phyloP scores from a whole-genome alignment of 176 grass and related monocot genomes.

The Poa pratensis region DNA sequence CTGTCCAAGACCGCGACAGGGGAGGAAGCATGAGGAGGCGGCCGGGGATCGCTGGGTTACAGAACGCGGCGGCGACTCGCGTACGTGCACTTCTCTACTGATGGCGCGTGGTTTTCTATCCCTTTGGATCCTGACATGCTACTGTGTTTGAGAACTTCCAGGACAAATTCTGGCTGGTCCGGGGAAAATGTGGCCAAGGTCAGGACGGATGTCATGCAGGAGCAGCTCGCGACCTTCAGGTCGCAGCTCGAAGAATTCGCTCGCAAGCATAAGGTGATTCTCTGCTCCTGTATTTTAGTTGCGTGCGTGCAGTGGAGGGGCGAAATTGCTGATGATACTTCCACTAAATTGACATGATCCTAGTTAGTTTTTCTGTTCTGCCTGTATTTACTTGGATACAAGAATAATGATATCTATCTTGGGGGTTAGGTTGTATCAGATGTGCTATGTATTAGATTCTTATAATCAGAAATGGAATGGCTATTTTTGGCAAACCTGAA shows the following conservation, averaged over 20 bases:
- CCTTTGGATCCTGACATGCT: background rate
- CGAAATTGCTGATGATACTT: background rate
- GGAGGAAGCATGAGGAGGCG: slow-evolving; percentile 42
- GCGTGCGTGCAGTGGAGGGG: background rate
- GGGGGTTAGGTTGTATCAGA: background rate
- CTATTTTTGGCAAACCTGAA: slow-evolving; percentile 1
- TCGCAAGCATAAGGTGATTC: slow-evolving; percentile 84
- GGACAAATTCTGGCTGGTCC: slow-evolving; percentile 78
- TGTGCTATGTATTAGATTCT: background rate
- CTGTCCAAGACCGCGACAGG: too few species aligned
- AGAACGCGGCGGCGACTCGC: slow-evolving; percentile 58
- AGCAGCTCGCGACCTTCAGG: slow-evolving; percentile 83
- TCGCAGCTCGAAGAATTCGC: slow-evolving; percentile 93
- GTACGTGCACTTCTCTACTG: slow-evolving; percentile 38
- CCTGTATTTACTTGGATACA: background rate
- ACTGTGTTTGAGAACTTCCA: slow-evolving; percentile 26
- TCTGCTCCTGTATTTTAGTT: background rate
- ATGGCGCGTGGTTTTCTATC: background rate
- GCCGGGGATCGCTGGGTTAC: slow-evolving; percentile 55
- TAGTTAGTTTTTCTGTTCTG: background rate
- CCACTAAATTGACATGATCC: background rate
- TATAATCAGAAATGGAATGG: slow-evolving; percentile 9
- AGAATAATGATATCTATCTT: background rate
- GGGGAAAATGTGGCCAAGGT: slow-evolving; percentile 96
- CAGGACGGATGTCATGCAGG: slow-evolving; percentile 94